A percentile compares a stretch with the other conserved stretches of the same genome.
phyloP scores from a whole-genome alignment of 2,329 filamentous ascomycete species.

The Aspergillus hortae region DNA sequence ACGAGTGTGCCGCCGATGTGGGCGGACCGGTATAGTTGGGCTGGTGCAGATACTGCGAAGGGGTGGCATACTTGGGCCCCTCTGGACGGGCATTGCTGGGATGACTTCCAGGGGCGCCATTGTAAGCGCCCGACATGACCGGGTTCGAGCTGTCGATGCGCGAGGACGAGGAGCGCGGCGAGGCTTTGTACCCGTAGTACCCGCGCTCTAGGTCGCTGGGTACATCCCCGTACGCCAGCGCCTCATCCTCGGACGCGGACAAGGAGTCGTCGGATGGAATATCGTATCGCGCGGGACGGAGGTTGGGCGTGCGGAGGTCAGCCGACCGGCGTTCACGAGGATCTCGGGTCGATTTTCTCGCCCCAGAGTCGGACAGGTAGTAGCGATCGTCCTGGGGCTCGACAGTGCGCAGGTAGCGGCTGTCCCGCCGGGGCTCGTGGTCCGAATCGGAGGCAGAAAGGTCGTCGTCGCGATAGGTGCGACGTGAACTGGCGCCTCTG shows the following conservation, averaged over 20 bases:
- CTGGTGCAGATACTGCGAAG: constrained; percentile 17
- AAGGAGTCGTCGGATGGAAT: constrained; percentile 23
- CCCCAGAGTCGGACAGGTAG: constrained; percentile 26
- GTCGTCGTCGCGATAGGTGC: constrained; percentile 18
- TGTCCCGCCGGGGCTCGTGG: constrained; percentile 10
- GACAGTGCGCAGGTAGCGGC: constrained; percentile 15
- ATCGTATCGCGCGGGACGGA: constrained; percentile 19
- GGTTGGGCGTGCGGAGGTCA: constrained; percentile 19
- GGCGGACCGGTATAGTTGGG: constrained; percentile 11
- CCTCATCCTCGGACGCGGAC: constrained; percentile 31
- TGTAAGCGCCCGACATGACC: constrained; percentile 17
- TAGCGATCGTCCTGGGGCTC: constrained; percentile 20
- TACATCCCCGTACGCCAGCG: constrained; percentile 37
- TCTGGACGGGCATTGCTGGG: constrained; percentile 33
- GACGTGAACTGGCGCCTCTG: constrained; percentile 14
- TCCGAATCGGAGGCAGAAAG: constrained; percentile 20
- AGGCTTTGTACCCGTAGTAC: constrained; percentile 14
- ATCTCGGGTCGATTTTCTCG: constrained; percentile 8
- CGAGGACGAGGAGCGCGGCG: constrained; percentile 6
- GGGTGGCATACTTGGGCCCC: constrained; percentile 30
- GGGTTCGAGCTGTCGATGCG: constrained; percentile 8
- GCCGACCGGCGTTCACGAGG: constrained; percentile 5
- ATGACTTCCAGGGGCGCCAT: constrained; percentile 20
- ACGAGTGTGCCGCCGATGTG: constrained; percentile 3
- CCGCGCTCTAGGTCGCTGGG: constrained; percentile 13